A percentile compares a stretch with the other conserved stretches of the same genome.
Conservation (phyloP, 2,329 filamentous ascomycete species). For the Fusarium multiceps region DNA sequence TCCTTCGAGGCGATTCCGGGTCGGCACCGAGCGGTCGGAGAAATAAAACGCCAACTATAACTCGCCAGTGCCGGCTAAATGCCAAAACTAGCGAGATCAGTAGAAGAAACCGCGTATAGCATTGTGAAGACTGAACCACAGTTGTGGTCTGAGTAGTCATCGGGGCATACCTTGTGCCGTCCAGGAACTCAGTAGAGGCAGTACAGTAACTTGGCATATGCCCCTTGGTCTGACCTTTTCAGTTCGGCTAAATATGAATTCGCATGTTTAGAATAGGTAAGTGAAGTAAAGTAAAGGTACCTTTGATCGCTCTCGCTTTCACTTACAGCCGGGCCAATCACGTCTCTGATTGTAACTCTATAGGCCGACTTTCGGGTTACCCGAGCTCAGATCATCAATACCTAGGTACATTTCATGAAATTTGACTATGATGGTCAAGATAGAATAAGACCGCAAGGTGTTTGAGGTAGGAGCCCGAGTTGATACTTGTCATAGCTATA, state of each 20-base stretch:
- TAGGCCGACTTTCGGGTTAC: slow-evolving; percentile 7
- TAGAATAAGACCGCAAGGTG: neutral
- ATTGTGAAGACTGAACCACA: slow-evolving; percentile 14
- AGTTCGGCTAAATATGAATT: slow-evolving; percentile 25
- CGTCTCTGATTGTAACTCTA: neutral
- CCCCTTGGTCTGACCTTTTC: neutral
- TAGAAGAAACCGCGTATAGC: neutral
- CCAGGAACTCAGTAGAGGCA: neutral
- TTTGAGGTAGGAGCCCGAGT: neutral
- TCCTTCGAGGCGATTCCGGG: slow-evolving; percentile 7
- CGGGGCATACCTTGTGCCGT: neutral
- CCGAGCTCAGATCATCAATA: slow-evolving; percentile 14
- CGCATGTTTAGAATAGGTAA: neutral
- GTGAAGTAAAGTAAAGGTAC: neutral
- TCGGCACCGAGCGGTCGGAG: slow-evolving; percentile 18
- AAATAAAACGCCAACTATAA: neutral
- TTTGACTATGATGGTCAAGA: neutral
- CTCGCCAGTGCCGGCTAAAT: slow-evolving; percentile 12
- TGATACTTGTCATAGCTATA: neutral
- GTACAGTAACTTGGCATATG: neutral
- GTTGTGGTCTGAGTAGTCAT: slow-evolving; percentile 22
- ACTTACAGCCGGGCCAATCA: slow-evolving; percentile 33
- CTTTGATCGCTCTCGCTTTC: slow-evolving; percentile 13
- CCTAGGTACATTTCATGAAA: neutral
- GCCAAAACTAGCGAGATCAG: neutral